phyloP scores from a whole-genome alignment of 1,284 basidiomycete genomes.

The Coriolopsis trogii region DNA sequence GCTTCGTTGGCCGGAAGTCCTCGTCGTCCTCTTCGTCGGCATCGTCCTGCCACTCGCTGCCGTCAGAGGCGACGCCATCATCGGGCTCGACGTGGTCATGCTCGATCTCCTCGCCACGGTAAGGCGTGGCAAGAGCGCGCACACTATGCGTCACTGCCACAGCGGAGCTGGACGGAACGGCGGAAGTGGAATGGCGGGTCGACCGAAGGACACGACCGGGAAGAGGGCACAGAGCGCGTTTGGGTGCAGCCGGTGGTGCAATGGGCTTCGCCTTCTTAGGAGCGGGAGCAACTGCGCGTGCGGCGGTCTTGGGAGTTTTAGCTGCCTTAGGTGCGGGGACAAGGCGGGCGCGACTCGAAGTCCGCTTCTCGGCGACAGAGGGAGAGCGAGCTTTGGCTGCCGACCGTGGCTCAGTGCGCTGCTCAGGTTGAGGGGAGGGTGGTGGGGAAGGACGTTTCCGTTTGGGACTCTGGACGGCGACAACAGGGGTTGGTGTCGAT shows the following conservation, averaged over 20 bases:
- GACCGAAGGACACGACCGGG: slow-evolving; percentile 1
- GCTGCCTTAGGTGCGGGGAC: neutral
- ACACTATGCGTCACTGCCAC: too few relatives aligned
- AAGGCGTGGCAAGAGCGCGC: too few relatives aligned
- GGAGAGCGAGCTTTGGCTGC: neutral
- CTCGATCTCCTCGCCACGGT: neutral
- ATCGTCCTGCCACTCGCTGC: slow-evolving; percentile 2
- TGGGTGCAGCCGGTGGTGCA: neutral
- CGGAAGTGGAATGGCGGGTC: neutral
- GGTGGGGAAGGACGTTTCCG: slow-evolving; percentile 7
- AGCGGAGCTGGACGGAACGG: too few relatives aligned
- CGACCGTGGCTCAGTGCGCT: too few relatives aligned
- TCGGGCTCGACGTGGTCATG: neutral
- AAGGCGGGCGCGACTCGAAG: neutral
- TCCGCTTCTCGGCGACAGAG: neutral
- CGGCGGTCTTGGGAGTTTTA: neutral
- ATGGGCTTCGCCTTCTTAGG: neutral
- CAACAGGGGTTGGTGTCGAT: neutral
- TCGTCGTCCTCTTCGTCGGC: slow-evolving; percentile 4
- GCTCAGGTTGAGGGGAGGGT: neutral
- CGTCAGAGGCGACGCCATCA: neutral
- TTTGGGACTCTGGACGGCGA: neutral
- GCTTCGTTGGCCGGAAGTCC: slow-evolving; percentile 8
- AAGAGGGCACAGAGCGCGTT: slow-evolving; percentile 2
- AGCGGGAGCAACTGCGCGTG: neutral